Percentiles rank a stretch among this genome's conserved stretches.
These are phyloP conservation scores for Pseudozyma sp. DNA, from an alignment of 1,284 basidiomycete species.

Conservation along the genomic window DNA sequence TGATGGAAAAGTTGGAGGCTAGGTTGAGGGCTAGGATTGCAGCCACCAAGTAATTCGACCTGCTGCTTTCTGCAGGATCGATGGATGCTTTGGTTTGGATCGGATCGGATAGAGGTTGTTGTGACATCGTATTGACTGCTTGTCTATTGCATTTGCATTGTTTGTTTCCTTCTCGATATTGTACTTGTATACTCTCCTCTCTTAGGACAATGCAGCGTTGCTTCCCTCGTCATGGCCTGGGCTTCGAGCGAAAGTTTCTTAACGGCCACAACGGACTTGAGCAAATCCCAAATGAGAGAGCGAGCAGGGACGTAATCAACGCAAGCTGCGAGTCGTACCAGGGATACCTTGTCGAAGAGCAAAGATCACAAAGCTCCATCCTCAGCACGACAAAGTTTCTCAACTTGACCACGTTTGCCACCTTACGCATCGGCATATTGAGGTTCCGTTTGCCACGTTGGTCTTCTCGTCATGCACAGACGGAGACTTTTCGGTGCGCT, in stretches of 20 bases:
- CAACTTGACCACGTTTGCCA: neutral
- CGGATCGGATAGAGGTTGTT: neutral
- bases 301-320: constrained; percentile 1
- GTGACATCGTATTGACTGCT: neutral
- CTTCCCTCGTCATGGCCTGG: no score
- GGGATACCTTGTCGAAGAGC: neutral
- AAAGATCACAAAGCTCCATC: constrained; percentile 3
- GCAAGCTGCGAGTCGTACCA: neutral
- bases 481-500: no score
- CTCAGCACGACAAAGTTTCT: constrained; percentile 3
- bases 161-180: neutral
- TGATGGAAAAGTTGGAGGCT: constrained; percentile 51
- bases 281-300: no score
- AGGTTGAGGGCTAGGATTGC: constrained; percentile 40
- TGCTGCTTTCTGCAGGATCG: neutral
- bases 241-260: no score
- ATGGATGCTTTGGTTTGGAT: neutral
- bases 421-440: no score
- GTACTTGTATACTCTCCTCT: constrained; percentile 4
- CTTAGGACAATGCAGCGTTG: no score
- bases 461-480: no score
- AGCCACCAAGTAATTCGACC: constrained; percentile 31
- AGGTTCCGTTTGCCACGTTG: no score
- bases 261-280: no score
- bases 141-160: constrained; percentile 4